Evolutionary conservation across 352 stramenopile genomes (phyloP), one percentile per base, ranked within the genome.

Genomic region (Blastocystis sp.): DNA sequence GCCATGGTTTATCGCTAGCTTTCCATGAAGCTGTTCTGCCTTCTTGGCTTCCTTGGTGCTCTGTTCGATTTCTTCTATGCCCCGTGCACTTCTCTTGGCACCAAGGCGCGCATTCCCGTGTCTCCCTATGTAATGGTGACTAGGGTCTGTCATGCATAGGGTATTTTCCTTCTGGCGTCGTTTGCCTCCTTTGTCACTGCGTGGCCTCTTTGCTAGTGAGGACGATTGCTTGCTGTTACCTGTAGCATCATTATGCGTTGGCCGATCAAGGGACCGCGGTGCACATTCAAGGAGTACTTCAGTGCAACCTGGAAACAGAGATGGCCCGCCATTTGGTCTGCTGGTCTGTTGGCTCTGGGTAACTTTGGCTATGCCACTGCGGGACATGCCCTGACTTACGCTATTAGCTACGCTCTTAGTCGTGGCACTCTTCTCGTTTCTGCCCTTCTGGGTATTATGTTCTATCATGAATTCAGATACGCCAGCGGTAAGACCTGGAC

Each of bases 291-390:
- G 38, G 71, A 81, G 43, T 81, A 81, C n/a, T 81, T 81, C 71
- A 40, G 23, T 19, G 71, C 71, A 38, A 81, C 71, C 28, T 81
- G 71, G 71, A 81, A 81, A 41, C 71, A 81, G 48, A 56, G 71
- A 45, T 81, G 71, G 71, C 71, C 71, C 45, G 77, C 77, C n/a
- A 87, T 87, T 43, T 87, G 77, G 77, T 87, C 77, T 76, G 77
- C 77, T 9, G 21, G 34, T 41, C 61, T 87, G 21, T 28, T 87
- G 17, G 62, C 77, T 5, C 34, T 87, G 38, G 77, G 77, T 78
- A 77, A 77, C n/a, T 45, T 87, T 7, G 62, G 62, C 34, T 87
- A 78, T 87, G 77, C 77, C 11, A 62, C 77, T 19, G 45, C 77
- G 69, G 77, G 77, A 43, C 28, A 40, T 69, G 28, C 77, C 40